Percentiles rank a stretch among this genome's conserved stretches.
These are phyloP conservation scores for Komagataella kurtzmanii DNA, from an alignment of 805 yeast species.

Conservation along the genomic window DNA sequence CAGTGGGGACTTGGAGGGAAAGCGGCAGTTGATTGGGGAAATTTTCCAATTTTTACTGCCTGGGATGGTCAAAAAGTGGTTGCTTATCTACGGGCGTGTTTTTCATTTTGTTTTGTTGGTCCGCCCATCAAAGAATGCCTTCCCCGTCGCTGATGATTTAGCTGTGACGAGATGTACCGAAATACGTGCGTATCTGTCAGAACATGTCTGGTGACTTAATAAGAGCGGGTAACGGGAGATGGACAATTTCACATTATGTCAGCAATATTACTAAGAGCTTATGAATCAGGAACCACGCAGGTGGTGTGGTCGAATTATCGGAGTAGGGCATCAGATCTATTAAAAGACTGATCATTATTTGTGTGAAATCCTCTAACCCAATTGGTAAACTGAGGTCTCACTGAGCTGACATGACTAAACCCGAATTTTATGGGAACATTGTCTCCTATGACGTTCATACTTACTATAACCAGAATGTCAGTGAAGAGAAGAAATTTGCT, in stretches of 20 bases:
- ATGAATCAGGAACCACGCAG: not conserved
- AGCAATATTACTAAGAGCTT: not conserved
- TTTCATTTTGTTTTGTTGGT: not conserved
- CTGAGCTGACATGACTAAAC: not conserved
- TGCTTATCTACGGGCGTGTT: not conserved
- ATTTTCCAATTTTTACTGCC: not conserved
- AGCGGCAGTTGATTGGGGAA: not conserved
- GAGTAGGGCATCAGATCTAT: not conserved
- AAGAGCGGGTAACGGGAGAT: not conserved
- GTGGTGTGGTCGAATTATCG: not conserved
- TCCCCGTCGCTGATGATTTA: not conserved
- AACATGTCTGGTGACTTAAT: not conserved
- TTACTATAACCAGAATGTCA: conserved; percentile 27
- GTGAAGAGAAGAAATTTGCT: conserved; percentile 21
- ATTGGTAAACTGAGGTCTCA: not conserved
- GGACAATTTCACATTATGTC: not conserved
- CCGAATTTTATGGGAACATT: conserved; percentile 10
- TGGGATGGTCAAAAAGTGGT: not conserved
- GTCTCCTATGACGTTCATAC: conserved; percentile 42
- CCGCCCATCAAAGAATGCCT: not conserved
- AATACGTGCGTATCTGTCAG: not conserved
- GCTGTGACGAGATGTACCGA: not conserved
- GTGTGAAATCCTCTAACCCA: not conserved
- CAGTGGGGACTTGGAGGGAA: not conserved
- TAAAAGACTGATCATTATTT: too few species aligned